Base-by-base conservation (phyloP, 2,329 filamentous ascomycete genomes). In the Apiospora koreana region DNA sequence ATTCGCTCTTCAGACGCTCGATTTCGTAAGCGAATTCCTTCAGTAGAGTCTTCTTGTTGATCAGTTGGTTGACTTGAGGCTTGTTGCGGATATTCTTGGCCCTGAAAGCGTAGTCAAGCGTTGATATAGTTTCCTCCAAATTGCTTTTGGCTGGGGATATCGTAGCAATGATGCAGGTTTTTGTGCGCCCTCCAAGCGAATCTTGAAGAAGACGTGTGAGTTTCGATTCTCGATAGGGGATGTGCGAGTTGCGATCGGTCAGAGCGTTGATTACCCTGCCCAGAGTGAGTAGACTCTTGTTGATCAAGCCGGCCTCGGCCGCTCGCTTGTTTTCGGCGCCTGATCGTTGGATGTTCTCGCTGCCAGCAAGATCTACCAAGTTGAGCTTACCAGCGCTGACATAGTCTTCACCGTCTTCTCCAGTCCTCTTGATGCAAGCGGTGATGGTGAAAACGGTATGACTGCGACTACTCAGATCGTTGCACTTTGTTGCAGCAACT, bases 401-500 rank as follows among this genome's bases (percentile, higher is more conserved):
- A 77, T 93, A 95, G 72, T 98, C 95, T 78, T 98, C 95, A 4
- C 94, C 95, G 72, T 92, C 90, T 65, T 97, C 93, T 2, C 90
- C 89, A 0, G 89, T 89, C 72, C 92, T 91, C 81, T 97, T 97
- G 77, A 94, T 92, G 78, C 95, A 94, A 0, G 95, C 93, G 0
- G 95, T 98, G 71, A 99, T 93, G 9, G 96, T 98, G 79, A 99
- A 99, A 28, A 99, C 93, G 0, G 96, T 99, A 79, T 99, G 97
- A 84, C 95, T 97, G 80, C 96, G 91, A 76, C 95, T 98, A 82
- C 95, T 98, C 69, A 98, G 89, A 77, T 99, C 96, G 80, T 99
- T 99, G 88, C 96, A 99, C 82, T 98, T 98, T n/a, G 96, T 99
- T 4, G 97, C 94, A 7, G 96, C 97, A n/a, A 99, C 96, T 81